Evolutionary conservation across 129 eudicot genomes (phyloP).

Genomic region (sunflower (Helianthus annuus)): DNA sequence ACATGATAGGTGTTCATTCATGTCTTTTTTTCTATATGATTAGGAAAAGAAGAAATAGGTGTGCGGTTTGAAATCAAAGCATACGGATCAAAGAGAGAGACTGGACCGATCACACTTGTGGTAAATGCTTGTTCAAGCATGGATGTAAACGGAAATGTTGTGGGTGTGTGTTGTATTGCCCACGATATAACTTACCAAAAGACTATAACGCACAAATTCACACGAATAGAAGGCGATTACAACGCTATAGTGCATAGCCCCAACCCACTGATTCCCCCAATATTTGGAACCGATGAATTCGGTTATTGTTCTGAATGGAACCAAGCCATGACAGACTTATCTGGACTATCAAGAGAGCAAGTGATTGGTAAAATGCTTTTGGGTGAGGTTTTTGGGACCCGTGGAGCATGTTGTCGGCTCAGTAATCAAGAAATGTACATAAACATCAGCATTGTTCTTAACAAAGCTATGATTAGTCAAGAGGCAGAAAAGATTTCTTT

Average conservation of each 20-base stretch:
- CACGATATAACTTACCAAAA: conserved; percentile 81
- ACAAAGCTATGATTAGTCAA: conserved; percentile 72
- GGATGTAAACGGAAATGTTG: conserved; percentile 60
- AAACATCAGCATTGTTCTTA: conserved; percentile 63
- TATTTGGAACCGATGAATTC: conserved; percentile 88
- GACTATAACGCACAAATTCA: conserved; percentile 83
- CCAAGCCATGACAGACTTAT: conserved; percentile 74
- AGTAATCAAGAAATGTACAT: conserved; percentile 75
- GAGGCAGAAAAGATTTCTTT: conserved; percentile 66
- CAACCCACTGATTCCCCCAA: conserved; percentile 86
- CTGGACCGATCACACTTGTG: conserved; percentile 67
- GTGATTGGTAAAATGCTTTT: conserved; percentile 84
- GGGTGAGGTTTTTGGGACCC: conserved; percentile 89
- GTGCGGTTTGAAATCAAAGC: conserved; percentile 79
- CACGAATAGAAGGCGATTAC: conserved; percentile 83
- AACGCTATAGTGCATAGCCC: conserved; percentile 83
- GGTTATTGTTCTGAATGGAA: conserved; percentile 98
- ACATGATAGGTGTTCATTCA: neutral
- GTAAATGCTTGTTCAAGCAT: conserved; percentile 86
- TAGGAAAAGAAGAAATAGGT: conserved; percentile 74
- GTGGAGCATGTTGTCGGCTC: conserved; percentile 58
- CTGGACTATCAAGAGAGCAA: conserved; percentile 68
- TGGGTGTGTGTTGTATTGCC: conserved; percentile 87
- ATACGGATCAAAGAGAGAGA: conserved; percentile 47
- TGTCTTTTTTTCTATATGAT: neutral